Base-by-base conservation (phyloP, 2,329 filamentous ascomycete species). In the Venturia aucupariae region DNA sequence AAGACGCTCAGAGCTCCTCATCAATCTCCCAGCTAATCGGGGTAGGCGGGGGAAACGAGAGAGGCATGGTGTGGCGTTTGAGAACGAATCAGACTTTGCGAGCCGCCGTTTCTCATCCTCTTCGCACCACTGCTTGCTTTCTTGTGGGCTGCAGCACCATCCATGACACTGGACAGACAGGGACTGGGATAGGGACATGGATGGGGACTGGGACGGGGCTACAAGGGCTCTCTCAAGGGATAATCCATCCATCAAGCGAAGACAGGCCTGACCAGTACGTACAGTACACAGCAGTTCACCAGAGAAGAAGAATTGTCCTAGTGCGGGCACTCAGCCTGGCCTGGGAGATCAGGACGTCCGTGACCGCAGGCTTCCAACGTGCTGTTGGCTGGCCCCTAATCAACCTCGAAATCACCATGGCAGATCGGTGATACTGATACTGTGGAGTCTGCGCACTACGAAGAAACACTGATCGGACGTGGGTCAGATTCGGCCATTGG, bases 21-120 rank as follows among this genome's bases (percentile, higher is more conserved):
- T 51, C 39, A 62, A 46, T 48, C 60, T 62, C 60, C 60, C 60
- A 62, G 42, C 60, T 62, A 30, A 62, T 62, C 60, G 60, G 60
- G 39, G 44, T 51, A 35, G 41, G 60, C 60, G 60, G 60, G 60
- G 60, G 41, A 48, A 38, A 62, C 51, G 51, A 30, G 27, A 27
- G 41, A 62, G 38, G 60, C 41, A 44, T 62, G 42, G 60, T 62
- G 60, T 62, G 60, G 60, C 60, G 60, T 38, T 51, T 32, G 39
- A 46, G 60, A 27, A 32, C 60, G 60, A 62, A 62, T 62, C 60
- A 62, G 41, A 35, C 60, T 32, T 38, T 42, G 42, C 60, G 24
- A 54, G 48, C 48, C 48, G 48, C 48, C 48, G 48, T 54, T 54
- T 46, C 38, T 62, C 22, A 35, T 15, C 13, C 24, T 62, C 60